These are phyloP conservation scores for Arthromyces matolae DNA, from an alignment of 768 basidiomycete species.

Conservation along the genomic window DNA sequence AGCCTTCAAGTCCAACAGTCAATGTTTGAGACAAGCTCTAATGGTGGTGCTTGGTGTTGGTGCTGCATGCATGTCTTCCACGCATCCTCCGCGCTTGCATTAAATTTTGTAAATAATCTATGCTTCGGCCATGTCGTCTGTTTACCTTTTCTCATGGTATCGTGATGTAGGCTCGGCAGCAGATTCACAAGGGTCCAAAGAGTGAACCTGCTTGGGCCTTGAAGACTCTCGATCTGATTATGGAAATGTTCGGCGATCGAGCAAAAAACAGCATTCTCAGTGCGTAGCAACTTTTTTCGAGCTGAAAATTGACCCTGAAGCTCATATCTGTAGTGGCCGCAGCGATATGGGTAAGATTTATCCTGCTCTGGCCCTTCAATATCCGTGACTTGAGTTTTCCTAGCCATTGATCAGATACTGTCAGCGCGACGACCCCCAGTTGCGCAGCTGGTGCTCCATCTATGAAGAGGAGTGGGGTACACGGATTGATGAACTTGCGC, in stretches of 20 bases:
- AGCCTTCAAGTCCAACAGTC: slow-evolving; percentile 64
- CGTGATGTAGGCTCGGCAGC: slow-evolving; percentile 34
- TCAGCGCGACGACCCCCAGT: slow-evolving; percentile 48
- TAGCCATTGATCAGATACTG: slow-evolving; percentile 67
- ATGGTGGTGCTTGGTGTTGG: slow-evolving; percentile 79
- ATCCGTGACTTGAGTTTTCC: slow-evolving; percentile 2
- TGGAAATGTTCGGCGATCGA: slow-evolving; percentile 45
- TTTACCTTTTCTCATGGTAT: slow-evolving; percentile 1
- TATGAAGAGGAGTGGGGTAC: slow-evolving; percentile 69
- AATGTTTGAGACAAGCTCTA: slow-evolving; percentile 79
- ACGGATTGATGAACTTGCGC: slow-evolving; percentile 46
- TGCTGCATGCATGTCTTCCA: slow-evolving; percentile 72
- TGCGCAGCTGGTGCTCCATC: slow-evolving; percentile 57
- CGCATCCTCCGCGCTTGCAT: slow-evolving; percentile 60
- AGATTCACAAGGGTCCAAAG: slow-evolving; percentile 33
- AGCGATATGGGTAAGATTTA: slow-evolving; percentile 55
- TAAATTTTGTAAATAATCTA: slow-evolving; percentile 52
- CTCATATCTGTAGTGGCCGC: slow-evolving; percentile 45
- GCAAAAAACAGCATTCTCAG: slow-evolving; percentile 46
- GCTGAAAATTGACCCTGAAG: background rate
- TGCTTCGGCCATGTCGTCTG: background rate
- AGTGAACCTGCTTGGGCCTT: slow-evolving; percentile 42
- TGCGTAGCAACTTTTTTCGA: slow-evolving; percentile 23
- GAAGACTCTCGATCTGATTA: slow-evolving; percentile 39
- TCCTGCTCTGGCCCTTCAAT: slow-evolving; percentile 11